Evolutionary conservation across 2,329 filamentous ascomycete genomes (phyloP), one percentile per base, ranked within the genome.

Genomic region (Fusarium drepaniforme): DNA sequence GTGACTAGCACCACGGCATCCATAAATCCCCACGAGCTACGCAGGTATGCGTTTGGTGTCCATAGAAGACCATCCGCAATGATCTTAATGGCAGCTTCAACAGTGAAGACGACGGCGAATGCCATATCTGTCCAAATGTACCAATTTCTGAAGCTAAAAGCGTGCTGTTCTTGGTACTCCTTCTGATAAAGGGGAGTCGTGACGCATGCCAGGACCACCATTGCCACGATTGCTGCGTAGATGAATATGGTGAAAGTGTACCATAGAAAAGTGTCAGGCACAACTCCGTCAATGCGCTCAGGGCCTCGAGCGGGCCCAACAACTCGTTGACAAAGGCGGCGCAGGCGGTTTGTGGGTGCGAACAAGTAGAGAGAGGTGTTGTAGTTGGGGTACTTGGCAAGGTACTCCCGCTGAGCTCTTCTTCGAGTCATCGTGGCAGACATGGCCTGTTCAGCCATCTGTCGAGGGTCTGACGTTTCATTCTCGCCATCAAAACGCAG

Each of bases 11-110:
- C 97, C 53, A 98, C 84, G 0, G 93, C 95, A 80, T 99, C 97
- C 75, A 99, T 98, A 72, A 98, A 92, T 8, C 97, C 97, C 97
- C 97, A 99, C 0, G 96, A 96, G 80, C 96, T 96, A 78, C 97
- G 92, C 82, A 98, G 95, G 81, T 98, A 99, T 4, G 97, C 97
- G 83, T 99, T 98, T 0, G 97, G 97, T 0, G 97, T 98, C 91
- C 94, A 98, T 82, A 98, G 93, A 78, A 98, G 93, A 9, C 97
- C 97, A 84, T 99, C 97, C 0, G 97, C 97, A 78, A 99, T 91
- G 66, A 97, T 92, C 82, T 99, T 99, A 85, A 99, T 96, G 8
- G 92, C 80, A 1, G 96, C 95, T 83, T 99, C 97, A 8, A 94
- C 81, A 0, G 93, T 93, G 84, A 99, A 99, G 16, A 99, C 84